Evolutionary conservation across 2,329 filamentous ascomycete species (phyloP).

Genomic region (Dichotomopilus funicola): DNA sequence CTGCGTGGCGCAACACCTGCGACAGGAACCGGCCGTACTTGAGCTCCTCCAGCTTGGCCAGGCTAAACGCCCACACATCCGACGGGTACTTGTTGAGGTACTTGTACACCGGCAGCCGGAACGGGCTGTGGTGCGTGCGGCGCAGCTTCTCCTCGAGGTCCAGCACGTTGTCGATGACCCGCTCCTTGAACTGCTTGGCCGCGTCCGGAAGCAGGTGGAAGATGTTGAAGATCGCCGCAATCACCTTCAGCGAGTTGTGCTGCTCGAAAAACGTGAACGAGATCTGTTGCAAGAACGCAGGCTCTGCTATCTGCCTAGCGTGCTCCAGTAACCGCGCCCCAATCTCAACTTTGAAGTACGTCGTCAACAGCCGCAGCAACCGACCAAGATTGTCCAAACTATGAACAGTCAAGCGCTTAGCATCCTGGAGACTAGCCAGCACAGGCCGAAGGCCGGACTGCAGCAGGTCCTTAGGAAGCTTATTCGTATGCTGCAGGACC

Average conservation of each 20-base stretch:
- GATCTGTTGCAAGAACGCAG: conserved; percentile 72
- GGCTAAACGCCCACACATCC: conserved; percentile 76
- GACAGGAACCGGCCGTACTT: conserved; percentile 87
- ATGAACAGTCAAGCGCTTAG: conserved; percentile 79
- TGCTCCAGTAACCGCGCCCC: conserved; percentile 89
- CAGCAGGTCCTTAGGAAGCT: conserved; percentile 88
- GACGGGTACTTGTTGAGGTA: conserved; percentile 91
- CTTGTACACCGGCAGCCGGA: conserved; percentile 81
- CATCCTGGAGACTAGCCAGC: conserved; percentile 91
- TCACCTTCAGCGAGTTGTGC: conserved; percentile 85
- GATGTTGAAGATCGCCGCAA: conserved; percentile 90
- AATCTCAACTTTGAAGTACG: conserved; percentile 99
- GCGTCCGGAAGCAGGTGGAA: conserved; percentile 92
- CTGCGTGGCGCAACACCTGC: conserved; percentile 71
- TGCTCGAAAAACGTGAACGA: conserved; percentile 95
- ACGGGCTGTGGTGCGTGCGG: conserved; percentile 83
- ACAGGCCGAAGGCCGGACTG: conserved; percentile 92
- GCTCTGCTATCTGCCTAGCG: conserved; percentile 82
- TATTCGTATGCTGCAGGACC: conserved; percentile 80
- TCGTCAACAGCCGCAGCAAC: conserved; percentile 83
- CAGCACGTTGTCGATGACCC: conserved; percentile 83
- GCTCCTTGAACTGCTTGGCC: conserved; percentile 84
- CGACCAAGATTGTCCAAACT: conserved; percentile 87
- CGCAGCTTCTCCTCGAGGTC: conserved; percentile 79
- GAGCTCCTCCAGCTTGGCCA: conserved; percentile 73